These are phyloP conservation scores for Salix koriyanagi DNA, from an alignment of 345 rosid species.

Conservation along the genomic window DNA sequence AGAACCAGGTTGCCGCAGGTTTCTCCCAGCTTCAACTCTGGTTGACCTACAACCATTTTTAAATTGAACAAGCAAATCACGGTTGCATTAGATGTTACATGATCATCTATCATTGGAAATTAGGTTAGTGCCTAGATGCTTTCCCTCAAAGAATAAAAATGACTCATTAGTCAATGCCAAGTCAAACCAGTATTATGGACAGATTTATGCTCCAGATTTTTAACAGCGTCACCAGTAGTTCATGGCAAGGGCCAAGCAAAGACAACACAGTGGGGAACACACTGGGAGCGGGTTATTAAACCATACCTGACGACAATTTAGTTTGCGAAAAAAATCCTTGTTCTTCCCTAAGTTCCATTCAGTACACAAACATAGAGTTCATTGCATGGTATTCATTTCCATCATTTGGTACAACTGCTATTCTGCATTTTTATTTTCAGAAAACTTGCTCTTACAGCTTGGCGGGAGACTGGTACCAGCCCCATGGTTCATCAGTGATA, in stretches of 20 bases:
- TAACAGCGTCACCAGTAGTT: neutral
- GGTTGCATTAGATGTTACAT: neutral
- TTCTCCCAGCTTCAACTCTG: neutral
- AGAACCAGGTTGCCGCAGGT: neutral
- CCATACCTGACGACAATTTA: neutral
- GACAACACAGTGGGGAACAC: neutral
- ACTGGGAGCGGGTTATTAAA: neutral
- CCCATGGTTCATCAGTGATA: constrained; percentile 79
- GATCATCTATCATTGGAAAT: neutral
- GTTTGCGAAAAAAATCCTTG: neutral
- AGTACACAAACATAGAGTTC: neutral
- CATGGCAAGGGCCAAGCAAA: neutral
- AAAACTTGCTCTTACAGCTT: constrained; percentile 42
- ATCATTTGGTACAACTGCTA: neutral
- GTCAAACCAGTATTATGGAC: neutral
- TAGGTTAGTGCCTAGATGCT: neutral
- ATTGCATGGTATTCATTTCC: neutral
- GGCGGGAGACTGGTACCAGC: constrained; percentile 81
- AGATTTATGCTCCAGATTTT: neutral
- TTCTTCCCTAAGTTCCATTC: neutral
- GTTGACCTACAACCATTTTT: neutral
- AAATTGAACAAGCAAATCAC: neutral
- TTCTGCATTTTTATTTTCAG: neutral
- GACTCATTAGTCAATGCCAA: neutral
- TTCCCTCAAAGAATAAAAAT: neutral